Evolutionary conservation across 2,329 filamentous ascomycete species (phyloP).

Genomic region (Fusarium palustre): DNA sequence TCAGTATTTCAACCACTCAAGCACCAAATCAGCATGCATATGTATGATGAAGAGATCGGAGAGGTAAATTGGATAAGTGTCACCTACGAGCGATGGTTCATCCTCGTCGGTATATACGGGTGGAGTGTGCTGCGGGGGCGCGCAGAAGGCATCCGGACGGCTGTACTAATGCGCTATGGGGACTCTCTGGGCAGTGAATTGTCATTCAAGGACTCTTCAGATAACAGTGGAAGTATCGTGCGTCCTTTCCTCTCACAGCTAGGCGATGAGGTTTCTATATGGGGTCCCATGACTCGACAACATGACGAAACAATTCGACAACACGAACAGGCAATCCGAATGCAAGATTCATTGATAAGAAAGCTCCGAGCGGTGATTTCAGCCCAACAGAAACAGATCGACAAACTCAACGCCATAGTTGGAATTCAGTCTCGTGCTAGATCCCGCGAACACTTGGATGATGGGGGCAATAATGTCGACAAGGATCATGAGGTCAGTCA

Average conservation of each 20-base stretch:
- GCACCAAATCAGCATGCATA: background rate
- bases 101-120: background rate
- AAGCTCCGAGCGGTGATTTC: background rate
- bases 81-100: slow-evolving; percentile 8
- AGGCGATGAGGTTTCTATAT: background rate
- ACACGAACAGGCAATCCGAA: background rate
- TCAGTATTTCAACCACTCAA: background rate
- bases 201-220: background rate
- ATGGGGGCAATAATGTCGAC: background rate
- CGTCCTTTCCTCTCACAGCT: background rate
- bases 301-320: background rate
- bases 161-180: background rate
- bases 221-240: background rate
- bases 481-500: background rate
- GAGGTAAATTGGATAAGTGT: background rate
- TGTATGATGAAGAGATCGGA: background rate
- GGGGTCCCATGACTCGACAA: background rate
- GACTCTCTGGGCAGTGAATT: background rate
- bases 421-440: background rate
- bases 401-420: background rate
- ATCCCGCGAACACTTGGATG: background rate
- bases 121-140: background rate
- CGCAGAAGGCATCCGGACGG: background rate
- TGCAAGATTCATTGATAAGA: background rate
- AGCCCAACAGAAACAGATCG: background rate